These are phyloP conservation scores for Cantharellus anzutake DNA, from an alignment of 768 basidiomycete species.

Conservation along the genomic window DNA sequence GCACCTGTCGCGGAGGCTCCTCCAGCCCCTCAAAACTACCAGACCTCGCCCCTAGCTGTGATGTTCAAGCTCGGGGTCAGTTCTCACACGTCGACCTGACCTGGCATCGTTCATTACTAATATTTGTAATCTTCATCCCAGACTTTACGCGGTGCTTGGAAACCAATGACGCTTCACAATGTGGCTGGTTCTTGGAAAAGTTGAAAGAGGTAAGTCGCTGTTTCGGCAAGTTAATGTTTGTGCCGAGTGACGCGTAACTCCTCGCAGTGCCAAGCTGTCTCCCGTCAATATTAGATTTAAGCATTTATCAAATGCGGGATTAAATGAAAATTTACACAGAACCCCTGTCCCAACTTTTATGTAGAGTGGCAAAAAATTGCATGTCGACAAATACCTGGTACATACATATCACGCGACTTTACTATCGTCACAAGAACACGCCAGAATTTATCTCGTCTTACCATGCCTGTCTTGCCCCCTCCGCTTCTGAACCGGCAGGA, in stretches of 20 bases:
- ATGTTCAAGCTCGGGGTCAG: constrained; percentile 57
- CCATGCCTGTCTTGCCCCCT: no score
- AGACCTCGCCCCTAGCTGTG: constrained; percentile 36
- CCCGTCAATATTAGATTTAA: constrained; percentile 11
- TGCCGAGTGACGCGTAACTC: not conserved
- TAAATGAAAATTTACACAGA: no score
- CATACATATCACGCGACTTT: no score
- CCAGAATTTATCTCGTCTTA: no score
- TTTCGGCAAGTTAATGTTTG: not conserved
- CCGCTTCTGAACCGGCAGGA: no score
- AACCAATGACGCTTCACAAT: constrained; percentile 58
- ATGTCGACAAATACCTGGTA: no score
- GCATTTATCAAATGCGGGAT: not conserved
- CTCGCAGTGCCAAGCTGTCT: constrained; percentile 11
- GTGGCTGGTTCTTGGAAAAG: constrained; percentile 76
- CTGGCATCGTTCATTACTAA: not conserved
- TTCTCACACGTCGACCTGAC: not conserved
- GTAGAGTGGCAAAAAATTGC: no score
- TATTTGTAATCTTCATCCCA: constrained; percentile 12
- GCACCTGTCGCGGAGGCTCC: constrained; percentile 28
- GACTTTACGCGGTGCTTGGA: constrained; percentile 78
- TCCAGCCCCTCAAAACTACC: constrained; percentile 23
- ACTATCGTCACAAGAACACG: no score
- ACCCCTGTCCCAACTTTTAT: no score
- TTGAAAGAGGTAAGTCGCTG: constrained; percentile 57